phyloP scores from a whole-genome alignment of 208 protist genomes.

The Crithidia bombi region DNA sequence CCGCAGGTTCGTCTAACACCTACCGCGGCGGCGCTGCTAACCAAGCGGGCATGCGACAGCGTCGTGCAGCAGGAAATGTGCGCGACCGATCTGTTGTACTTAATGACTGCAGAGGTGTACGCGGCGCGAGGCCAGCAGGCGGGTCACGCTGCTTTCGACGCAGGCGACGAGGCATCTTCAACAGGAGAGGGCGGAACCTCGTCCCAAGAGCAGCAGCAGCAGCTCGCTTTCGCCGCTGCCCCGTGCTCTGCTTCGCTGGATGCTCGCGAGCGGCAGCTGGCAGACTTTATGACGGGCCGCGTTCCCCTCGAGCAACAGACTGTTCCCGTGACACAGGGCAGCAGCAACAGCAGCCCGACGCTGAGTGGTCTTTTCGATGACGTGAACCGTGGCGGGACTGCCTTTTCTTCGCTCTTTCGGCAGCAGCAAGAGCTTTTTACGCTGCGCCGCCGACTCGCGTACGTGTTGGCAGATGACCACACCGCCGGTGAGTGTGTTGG shows the following conservation, averaged over 20 bases:
- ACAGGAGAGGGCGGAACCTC: background rate
- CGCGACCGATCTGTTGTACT: constrained; percentile 32
- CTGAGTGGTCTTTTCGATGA: no score
- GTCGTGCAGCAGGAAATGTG: constrained; percentile 25
- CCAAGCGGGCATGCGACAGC: constrained; percentile 19
- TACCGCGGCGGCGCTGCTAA: constrained; percentile 21
- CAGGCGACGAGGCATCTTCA: background rate
- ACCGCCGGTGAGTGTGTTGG: background rate
- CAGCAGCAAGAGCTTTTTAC: constrained; percentile 29
- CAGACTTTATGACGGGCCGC: constrained; percentile 10
- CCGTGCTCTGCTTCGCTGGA: background rate
- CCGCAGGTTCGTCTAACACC: constrained; percentile 13
- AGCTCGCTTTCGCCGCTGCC: background rate
- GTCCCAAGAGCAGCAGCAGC: no score
- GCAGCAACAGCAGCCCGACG: no score
- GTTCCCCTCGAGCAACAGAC: background rate
- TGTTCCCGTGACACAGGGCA: no score
- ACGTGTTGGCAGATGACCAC: constrained; percentile 23
- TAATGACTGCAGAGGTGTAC: constrained; percentile 23
- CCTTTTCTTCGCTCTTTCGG: constrained; percentile 6
- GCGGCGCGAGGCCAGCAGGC: background rate
- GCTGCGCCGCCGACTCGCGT: constrained; percentile 33
- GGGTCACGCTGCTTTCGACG: background rate
- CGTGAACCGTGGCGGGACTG: no score
- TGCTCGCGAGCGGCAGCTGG: constrained; percentile 8